Percentiles rank a stretch among this genome's conserved stretches.
phyloP scores from a whole-genome alignment of 345 rosid genomes.

The Eucalyptus sp. region DNA sequence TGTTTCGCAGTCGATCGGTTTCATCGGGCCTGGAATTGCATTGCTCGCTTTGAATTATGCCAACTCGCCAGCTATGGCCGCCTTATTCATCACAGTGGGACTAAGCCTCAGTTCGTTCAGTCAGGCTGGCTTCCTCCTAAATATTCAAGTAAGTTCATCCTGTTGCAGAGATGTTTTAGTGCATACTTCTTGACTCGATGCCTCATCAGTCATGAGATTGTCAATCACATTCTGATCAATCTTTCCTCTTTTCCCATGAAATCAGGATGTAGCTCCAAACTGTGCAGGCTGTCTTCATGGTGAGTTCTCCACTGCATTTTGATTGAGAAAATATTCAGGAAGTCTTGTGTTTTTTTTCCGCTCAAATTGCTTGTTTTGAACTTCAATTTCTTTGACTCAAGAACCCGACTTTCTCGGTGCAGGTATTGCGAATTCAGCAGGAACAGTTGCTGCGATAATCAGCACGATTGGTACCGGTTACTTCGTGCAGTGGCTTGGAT shows the following conservation, averaged over 20 bases:
- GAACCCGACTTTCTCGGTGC: background rate
- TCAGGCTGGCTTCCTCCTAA: slow-evolving; percentile 97
- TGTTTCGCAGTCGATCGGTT: slow-evolving; percentile 59
- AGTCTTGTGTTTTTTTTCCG: background rate
- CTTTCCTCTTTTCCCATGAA: background rate
- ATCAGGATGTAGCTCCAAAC: slow-evolving; percentile 93
- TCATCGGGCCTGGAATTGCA: slow-evolving; percentile 79
- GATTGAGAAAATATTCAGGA: background rate
- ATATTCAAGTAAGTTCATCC: slow-evolving; percentile 64
- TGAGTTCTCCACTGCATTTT: background rate
- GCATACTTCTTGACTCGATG: background rate
- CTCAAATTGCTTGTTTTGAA: background rate
- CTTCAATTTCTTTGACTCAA: background rate
- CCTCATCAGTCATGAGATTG: background rate
- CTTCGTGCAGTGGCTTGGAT: slow-evolving; percentile 83
- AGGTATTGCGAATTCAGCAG: slow-evolving; percentile 83
- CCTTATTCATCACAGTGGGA: slow-evolving; percentile 53
- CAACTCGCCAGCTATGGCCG: slow-evolving; percentile 56
- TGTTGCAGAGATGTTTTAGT: background rate
- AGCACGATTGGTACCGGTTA: slow-evolving; percentile 96
- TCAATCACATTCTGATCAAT: background rate
- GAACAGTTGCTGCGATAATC: slow-evolving; percentile 86
- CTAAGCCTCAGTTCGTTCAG: slow-evolving; percentile 92
- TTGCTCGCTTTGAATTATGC: slow-evolving; percentile 72
- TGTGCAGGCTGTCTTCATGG: slow-evolving; percentile 88